Evolutionary conservation across 108 stramenopile species (phyloP), one percentile per base, ranked within the genome.

Genomic region (Skeletonema menzelii): DNA sequence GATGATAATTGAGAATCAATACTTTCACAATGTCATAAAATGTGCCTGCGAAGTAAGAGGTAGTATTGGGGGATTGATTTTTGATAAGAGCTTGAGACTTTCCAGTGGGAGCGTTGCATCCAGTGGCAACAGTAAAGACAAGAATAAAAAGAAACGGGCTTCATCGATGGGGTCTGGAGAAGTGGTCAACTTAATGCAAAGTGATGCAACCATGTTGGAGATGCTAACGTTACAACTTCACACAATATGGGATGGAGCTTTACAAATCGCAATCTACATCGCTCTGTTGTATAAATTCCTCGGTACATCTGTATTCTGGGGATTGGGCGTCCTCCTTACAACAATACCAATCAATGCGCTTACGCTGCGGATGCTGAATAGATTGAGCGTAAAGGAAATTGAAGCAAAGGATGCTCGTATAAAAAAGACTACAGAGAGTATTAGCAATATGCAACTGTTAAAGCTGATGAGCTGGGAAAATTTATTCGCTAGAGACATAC

Each of bases 1-100:
- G 83, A 95, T 91, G 84, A 67, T 93, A 17, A 77, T 92, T 10
- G 97, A 97, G 70, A 97, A 95, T 65, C 85, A 86, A 67, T 95
- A 91, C 72, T 97, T 96, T 75, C 91, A 95, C 77, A 70, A 79
- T 47, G 80, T 92, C 63, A 86, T 89, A 46, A 86, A 76, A 46
- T 79, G 83, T 60, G 84, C 91, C 6, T 86, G 86, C 10, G 59
- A 87, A 57, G 89, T 92, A n/a, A 81, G 95, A 17, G 91, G 91
- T 2, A 65, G 86, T 12, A 40, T 92, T 2, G 82, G 86, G 56
- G 94, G 86, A 14, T 28, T 93, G 65, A 88, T 90, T 32, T 96
- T 93, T 77, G 91, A 92, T 63, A 96, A 96, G 69, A 88, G 88
- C 70, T 56, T 96, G 28, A 63, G 86, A 17, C 70, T 94, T 11